Base-by-base conservation (phyloP, 2,329 filamentous ascomycete species). In the Aureobasidium melanogenum region DNA sequence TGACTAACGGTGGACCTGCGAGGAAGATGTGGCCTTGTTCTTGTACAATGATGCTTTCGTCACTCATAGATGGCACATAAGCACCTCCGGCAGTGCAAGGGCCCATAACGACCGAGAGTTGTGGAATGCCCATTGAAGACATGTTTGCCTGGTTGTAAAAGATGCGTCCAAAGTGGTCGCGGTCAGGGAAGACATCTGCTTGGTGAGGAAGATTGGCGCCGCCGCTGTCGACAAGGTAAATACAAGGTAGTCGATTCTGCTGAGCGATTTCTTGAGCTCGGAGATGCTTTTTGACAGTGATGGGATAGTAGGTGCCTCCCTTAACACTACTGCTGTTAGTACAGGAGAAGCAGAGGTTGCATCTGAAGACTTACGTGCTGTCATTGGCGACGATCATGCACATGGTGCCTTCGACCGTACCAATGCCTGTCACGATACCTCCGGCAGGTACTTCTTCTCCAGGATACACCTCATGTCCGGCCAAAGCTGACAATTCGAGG, bases 81-180 rank as follows among this genome's bases (percentile, higher is more conserved):
- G 93, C 93, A 51, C 93, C 93, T 55, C 93, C 93, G 1, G 93
- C 93, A 0, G 94, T 99, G 76, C 94, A 99, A 46, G 93, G 89
- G 0, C 93, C 93, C 93, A 99, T 97, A 50, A 99, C 93, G 2
- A 97, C 91, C 10, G 90, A 87, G 67, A 99, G 88, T 71, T 97
- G 93, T 1, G 93, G 93, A 64, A 97, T 96, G 5, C 91, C 91
- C 66, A 87, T 77, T 1, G 88, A 83, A 67, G 89, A 94, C 91
- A 97, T 96, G 69, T 90, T 82, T 2, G 94, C 93, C 75, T 99
- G 93, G 77, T 99, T 97, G 81, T 88, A 99, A 80, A 99, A 99
- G 72, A 97, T 96, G 66, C 93, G 89, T 38, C 93, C 91, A 71
- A 99, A 97, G 74, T 97, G 93, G 60, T 97, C 91, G 66, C 87